Percentiles rank a stretch among this genome's conserved stretches.
These are phyloP conservation scores for Dendrobium huoshanense DNA, from an alignment of 106 monocot species.

Conservation along the genomic window DNA sequence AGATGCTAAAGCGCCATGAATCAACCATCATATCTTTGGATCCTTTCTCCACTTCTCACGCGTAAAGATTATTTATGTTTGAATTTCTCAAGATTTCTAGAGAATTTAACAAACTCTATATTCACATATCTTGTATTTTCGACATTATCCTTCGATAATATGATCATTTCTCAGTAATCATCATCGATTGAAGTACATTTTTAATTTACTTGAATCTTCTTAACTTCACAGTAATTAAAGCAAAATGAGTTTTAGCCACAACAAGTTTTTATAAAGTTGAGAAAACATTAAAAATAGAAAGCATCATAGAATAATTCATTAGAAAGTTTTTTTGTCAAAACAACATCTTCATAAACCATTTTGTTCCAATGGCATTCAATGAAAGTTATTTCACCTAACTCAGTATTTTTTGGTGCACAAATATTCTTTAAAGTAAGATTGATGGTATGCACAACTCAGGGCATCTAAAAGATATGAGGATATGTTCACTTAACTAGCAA, in stretches of 20 bases:
- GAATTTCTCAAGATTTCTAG: too few relatives aligned
- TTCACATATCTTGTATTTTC: background rate
- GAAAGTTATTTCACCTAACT: background rate
- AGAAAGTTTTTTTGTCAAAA: background rate
- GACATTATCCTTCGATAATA: background rate
- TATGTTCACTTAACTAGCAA: background rate
- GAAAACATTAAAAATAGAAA: too few relatives aligned
- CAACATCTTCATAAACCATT: background rate
- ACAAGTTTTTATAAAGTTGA: too few relatives aligned
- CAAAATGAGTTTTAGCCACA: too few relatives aligned
- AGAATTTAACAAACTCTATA: too few relatives aligned
- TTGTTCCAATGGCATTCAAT: background rate
- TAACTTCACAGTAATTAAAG: too few relatives aligned
- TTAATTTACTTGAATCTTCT: background rate
- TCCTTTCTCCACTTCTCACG: too few relatives aligned
- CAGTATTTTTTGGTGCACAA: background rate
- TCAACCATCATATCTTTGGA: too few relatives aligned
- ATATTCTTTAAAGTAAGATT: background rate
- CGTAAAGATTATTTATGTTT: too few relatives aligned
- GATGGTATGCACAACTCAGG: background rate
- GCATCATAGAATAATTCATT: background rate
- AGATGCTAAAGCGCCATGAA: too few relatives aligned
- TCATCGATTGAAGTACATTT: background rate
- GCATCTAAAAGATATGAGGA: background rate
- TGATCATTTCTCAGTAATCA: background rate